Base-by-base conservation (phyloP, 495 filamentous ascomycete species). In the Baudoinia panamericana region DNA sequence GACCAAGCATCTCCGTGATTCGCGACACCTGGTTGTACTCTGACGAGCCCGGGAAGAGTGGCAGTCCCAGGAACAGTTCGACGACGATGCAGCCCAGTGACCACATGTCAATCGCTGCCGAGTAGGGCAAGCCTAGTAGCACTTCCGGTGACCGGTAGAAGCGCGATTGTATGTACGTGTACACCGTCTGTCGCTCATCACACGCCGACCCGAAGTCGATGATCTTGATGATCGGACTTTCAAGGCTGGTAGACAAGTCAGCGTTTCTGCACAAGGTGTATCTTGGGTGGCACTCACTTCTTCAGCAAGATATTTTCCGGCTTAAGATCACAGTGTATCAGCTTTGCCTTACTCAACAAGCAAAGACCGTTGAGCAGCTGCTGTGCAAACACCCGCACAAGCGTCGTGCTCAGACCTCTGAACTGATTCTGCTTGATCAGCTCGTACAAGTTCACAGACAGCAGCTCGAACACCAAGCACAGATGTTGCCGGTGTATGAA, bases 351-450 rank as follows among this genome's bases (percentile, higher is more conserved):
- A 63, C 94, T 95, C 43, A 99, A 66, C 36, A 96, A 69, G 50
- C 83, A 84, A 46, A 99, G 64, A 2, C 87, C 92, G 52, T 87
- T 95, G 33, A 99, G 65, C 21, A 99, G 64, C 64, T 99, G 92
- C 57, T 96, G 92, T 15, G 92, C 92, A 65, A 99, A 99, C 17
- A 99, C 92, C 35, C 92, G 78, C 8, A 99, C 92, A 22, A 99
- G 76, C 0, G 92, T 99, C 11, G 92, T 99, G 63, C 92, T 96
- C 30, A 99, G 60, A 23, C 92, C 92, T 34, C 92, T 77, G 73
- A 99, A 99, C 54, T 99, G 92, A 57, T 99, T 99, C 57, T 99
- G 92, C 63, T 99, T 99, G 62, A 99, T 99, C 34, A 99, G 68
- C 60, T 99, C 92, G 64, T 99, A 99, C 36, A 99, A 62, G 54